phyloP scores from a whole-genome alignment of 768 basidiomycete genomes.

The Pulveroboletus sp. region DNA sequence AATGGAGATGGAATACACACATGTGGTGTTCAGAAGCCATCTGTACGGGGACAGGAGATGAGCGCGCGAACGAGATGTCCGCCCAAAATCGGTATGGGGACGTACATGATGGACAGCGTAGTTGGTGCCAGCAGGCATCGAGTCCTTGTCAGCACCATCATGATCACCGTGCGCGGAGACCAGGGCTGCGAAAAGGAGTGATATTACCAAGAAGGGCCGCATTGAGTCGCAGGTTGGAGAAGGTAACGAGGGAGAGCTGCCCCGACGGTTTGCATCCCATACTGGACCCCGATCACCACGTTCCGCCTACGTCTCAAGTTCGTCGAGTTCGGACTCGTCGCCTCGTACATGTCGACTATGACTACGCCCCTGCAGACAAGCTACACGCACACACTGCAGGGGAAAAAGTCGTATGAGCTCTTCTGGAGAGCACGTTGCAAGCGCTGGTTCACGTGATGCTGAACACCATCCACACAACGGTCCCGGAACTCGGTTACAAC shows the following conservation, averaged over 20 bases:
- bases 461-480: too few relatives aligned
- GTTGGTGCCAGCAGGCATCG: constrained; percentile 42
- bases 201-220: constrained; percentile 43
- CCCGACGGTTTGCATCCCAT: background rate
- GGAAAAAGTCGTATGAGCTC: too few relatives aligned
- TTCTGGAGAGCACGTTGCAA: too few relatives aligned
- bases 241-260: background rate
- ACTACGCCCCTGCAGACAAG: too few relatives aligned
- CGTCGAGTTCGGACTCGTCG: background rate
- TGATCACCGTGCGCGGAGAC: constrained; percentile 61
- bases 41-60: constrained; percentile 36
- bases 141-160: constrained; percentile 50
- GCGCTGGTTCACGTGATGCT: background rate
- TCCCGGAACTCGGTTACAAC: background rate
- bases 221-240: constrained; percentile 31
- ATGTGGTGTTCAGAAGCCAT: constrained; percentile 91
- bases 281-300: constrained; percentile 22
- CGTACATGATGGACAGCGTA: constrained; percentile 92
- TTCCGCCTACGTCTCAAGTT: too few relatives aligned
- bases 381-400: too few relatives aligned
- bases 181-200: constrained; percentile 31
- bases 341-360: background rate
- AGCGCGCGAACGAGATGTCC: background rate
- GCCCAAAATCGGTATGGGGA: constrained; percentile 19
- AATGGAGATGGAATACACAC: constrained; percentile 34